A percentile compares a stretch with the other conserved stretches of the same genome.
Evolutionary conservation across 2,329 filamentous ascomycete species (phyloP).

Genomic region (Didymosphaeria variabile): DNA sequence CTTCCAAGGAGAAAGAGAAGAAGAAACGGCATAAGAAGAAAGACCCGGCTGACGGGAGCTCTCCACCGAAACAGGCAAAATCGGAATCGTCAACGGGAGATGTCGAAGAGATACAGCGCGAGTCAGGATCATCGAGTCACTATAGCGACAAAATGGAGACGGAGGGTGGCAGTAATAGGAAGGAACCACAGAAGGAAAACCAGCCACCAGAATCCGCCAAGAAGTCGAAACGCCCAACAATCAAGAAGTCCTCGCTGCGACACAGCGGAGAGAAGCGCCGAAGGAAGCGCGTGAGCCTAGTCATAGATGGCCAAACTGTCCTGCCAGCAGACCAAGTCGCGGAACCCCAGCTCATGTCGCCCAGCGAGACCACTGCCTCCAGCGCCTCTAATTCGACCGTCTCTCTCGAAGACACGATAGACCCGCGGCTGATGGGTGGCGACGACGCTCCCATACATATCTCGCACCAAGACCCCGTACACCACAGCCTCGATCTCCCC

Average conservation of each 20-base stretch:
- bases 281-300: constrained; percentile 48
- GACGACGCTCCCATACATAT: constrained; percentile 24
- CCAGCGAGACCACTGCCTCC: constrained; percentile 42
- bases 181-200: constrained; percentile 22
- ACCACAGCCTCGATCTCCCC: constrained; percentile 43
- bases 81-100: constrained; percentile 27
- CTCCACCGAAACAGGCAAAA: constrained; percentile 21
- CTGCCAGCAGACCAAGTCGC: constrained; percentile 46
- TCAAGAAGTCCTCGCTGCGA: constrained; percentile 47
- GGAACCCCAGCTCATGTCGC: constrained; percentile 37
- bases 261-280: constrained; percentile 34
- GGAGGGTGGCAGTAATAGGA: constrained; percentile 14
- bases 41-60: constrained; percentile 19
- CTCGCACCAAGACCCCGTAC: constrained; percentile 35
- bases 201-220: constrained; percentile 27
- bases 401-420: constrained; percentile 44
- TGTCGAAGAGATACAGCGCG: constrained; percentile 34
- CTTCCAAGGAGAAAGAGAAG: constrained; percentile 33
- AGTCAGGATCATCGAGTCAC: constrained; percentile 28
- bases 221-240: constrained; percentile 38
- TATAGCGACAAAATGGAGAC: constrained; percentile 27
- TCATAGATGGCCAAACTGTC: constrained; percentile 51
- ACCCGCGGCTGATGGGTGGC: constrained; percentile 38
- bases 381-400: constrained; percentile 40
- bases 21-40: constrained; percentile 30